These are phyloP conservation scores for Cnidoscolus chayamansa DNA, from an alignment of 441 rosid species.

Conservation along the genomic window DNA sequence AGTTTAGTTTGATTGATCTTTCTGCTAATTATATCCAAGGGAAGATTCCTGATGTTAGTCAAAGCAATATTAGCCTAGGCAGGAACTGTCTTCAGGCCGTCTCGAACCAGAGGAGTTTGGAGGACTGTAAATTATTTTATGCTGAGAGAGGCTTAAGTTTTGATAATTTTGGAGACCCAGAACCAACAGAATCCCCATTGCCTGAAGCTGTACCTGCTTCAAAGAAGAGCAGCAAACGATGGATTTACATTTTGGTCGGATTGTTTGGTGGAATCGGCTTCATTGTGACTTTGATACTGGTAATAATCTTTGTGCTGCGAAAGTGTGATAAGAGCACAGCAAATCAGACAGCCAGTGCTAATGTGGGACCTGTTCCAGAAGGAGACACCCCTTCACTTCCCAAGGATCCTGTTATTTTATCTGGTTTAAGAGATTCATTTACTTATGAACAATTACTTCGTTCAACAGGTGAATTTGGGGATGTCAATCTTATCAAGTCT, in stretches of 20 bases:
- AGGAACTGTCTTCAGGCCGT: constrained; percentile 64
- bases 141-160: constrained; percentile 46
- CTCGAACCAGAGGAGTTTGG: constrained; percentile 49
- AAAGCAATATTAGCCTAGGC: constrained; percentile 36
- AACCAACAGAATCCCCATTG: constrained; percentile 36
- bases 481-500: constrained; percentile 64
- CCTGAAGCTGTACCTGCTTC: constrained; percentile 31
- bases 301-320: constrained; percentile 41
- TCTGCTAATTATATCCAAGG: constrained; percentile 84
- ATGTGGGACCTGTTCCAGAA: constrained; percentile 56
- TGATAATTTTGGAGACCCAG: constrained; percentile 51
- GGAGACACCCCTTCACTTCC: constrained; percentile 45
- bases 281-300: constrained; percentile 40
- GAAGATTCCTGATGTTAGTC: constrained; percentile 41
- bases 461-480: constrained; percentile 57
- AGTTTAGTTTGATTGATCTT: constrained; percentile 44
- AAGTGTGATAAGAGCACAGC: constrained; percentile 35
- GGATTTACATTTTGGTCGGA: constrained; percentile 53
- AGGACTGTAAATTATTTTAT: constrained; percentile 64
- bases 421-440: constrained; percentile 59
- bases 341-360: constrained; percentile 45
- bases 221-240: constrained; percentile 42
- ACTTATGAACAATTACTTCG: constrained; percentile 55
- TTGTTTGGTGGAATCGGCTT: constrained; percentile 63
- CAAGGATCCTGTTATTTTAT: constrained; percentile 37